Evolutionary conservation across 2,329 filamentous ascomycete genomes (phyloP).

Genomic region (Aotearoamyces nothofagi): DNA sequence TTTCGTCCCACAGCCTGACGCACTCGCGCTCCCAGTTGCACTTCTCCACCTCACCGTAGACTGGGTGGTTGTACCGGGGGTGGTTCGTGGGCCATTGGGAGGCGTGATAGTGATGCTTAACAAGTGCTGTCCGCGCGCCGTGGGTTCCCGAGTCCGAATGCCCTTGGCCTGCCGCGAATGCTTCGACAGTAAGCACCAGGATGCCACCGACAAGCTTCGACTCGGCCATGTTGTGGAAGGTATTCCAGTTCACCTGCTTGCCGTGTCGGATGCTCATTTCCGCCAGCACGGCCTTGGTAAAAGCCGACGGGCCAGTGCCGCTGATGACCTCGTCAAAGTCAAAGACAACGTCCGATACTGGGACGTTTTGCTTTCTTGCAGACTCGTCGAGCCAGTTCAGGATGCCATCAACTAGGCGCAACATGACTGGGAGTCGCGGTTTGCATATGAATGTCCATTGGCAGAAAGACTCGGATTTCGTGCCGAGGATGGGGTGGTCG

Average conservation of each 20-base stretch:
- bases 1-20: constrained; percentile 48
- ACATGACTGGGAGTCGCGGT: constrained; percentile 51
- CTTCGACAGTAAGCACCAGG: constrained; percentile 54
- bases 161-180: constrained; percentile 58
- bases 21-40: constrained; percentile 57
- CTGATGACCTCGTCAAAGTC: constrained; percentile 61
- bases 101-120: constrained; percentile 63
- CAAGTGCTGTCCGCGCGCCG: constrained; percentile 46
- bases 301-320: constrained; percentile 58
- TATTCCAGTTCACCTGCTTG: constrained; percentile 39
- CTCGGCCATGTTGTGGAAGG: constrained; percentile 50
- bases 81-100: constrained; percentile 56
- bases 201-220: constrained; percentile 49
- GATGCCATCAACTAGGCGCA: constrained; percentile 52
- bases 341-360: constrained; percentile 44
- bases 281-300: constrained; percentile 47
- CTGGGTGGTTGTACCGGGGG: constrained; percentile 50
- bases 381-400: constrained; percentile 48
- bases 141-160: constrained; percentile 61
- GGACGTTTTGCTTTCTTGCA: constrained; percentile 38
- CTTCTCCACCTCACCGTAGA: constrained; percentile 53
- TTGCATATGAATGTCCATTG: constrained; percentile 65
- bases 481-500: constrained; percentile 48
- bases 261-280: constrained; percentile 40
- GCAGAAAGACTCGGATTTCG: constrained; percentile 56